Percentiles rank a stretch among this genome's conserved stretches.
Evolutionary conservation across 371 early-diverging fungal species (phyloP).

Genomic region (Mortierella sp.): DNA sequence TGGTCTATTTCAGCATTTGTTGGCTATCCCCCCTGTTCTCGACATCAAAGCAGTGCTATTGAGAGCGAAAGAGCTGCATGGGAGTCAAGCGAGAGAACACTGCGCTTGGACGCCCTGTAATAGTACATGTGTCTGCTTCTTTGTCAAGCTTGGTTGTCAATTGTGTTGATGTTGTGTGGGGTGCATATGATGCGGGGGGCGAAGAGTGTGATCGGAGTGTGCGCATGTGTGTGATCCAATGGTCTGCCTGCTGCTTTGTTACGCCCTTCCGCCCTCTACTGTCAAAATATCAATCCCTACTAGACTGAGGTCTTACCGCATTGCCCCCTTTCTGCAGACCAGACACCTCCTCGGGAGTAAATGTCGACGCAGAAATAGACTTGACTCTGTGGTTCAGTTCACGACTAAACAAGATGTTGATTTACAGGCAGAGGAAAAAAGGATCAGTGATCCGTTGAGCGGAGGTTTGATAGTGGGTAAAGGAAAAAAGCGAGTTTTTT

Average conservation of each 20-base stretch:
- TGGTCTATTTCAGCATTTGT: too few species aligned
- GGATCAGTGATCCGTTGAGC: conserved; percentile 1
- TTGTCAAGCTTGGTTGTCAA: too few species aligned
- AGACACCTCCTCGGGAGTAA: conserved; percentile 68
- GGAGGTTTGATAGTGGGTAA: neutral
- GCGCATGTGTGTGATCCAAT: too few species aligned
- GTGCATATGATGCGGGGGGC: too few species aligned
- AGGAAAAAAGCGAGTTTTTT: neutral
- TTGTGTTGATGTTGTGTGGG: too few species aligned
- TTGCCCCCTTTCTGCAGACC: conserved; percentile 73
- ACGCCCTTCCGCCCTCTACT: too few species aligned
- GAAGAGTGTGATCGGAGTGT: neutral
- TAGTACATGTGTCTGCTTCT: too few species aligned
- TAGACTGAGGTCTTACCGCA: conserved; percentile 51
- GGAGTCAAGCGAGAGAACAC: neutral
- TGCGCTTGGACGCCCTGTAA: conserved; percentile 4
- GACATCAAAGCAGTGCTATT: neutral
- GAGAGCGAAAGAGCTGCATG: conserved; percentile 20
- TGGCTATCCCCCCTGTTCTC: conserved; percentile 6
- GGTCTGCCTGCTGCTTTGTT: too few species aligned
- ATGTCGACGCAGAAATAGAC: conserved; percentile 74
- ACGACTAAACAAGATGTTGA: conserved; percentile 57
- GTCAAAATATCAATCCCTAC: neutral
- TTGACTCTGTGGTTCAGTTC: conserved; percentile 78
- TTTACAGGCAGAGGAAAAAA: neutral